Evolutionary conservation across 768 basidiomycete species (phyloP), one percentile per base, ranked within the genome.

Genomic region (Vararia minispora): DNA sequence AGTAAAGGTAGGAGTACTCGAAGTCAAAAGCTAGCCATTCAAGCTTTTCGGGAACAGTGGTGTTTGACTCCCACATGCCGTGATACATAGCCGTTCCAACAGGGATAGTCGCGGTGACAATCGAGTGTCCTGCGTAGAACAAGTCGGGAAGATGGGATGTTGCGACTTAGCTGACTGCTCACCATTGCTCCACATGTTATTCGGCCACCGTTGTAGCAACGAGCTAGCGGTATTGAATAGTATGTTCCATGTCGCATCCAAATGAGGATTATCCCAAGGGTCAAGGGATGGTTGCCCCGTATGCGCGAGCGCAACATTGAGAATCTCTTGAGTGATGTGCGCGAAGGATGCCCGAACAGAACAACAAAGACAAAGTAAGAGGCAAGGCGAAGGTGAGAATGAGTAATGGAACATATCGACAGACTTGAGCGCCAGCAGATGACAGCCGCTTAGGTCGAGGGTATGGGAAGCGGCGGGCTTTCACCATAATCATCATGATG

Each of bases 21-120:
- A 33, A 33, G 31, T 33, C 31, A 16, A 33, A 33, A 9, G 31
- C 31, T 17, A 33, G 17, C 31, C 31, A 33, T 8, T 33, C 31
- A 10, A 17, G 8, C 10, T 8, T 16, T 9, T 8, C 16, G 17
- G 31, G 31, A 8, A 17, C 11, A 8, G 31, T 10, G 31, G 10
- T 16, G 31, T 33, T n/a, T n/a, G n/a, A n/a, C n/a, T n/a, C n/a
- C n/a, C n/a, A n/a, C n/a, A n/a, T n/a, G n/a, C n/a, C n/a, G n/a
- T n/a, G n/a, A n/a, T n/a, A n/a, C 31, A 33, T 9, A 8, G 18
- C 18, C 8, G 31, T 33, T 9, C 31, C 31, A 10, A 17, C 16
- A 17, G 31, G 31, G 8, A 33, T 16, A 10, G 8, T 33, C 10
- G 16, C 31, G 10, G 31, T 8, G 11, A 33, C 31, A 16, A 33